Conservation (phyloP, 2,329 filamentous ascomycete genomes). For the Colletotrichum sublineola region DNA sequence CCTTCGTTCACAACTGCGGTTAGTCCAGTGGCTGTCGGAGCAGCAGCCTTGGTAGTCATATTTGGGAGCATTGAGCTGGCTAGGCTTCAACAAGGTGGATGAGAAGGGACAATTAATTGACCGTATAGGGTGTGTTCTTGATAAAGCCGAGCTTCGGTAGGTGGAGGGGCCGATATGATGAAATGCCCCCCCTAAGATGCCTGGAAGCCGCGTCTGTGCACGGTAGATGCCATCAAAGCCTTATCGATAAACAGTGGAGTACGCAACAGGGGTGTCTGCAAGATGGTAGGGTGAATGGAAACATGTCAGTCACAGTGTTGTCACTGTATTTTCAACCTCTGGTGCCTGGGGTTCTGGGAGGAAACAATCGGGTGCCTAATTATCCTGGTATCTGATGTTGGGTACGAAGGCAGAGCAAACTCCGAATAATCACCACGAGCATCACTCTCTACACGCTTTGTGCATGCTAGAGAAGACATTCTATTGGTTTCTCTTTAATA, state of each 20-base stretch:
- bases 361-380: not conserved
- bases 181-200: constrained; percentile 6
- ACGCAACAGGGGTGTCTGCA: constrained; percentile 1
- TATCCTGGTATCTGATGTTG: not conserved
- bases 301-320: not conserved
- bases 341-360: not conserved
- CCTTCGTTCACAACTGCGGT: constrained; percentile 25
- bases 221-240: constrained; percentile 10
- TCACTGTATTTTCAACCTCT: not conserved
- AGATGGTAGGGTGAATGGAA: constrained; percentile 9
- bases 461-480: not conserved
- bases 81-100: constrained; percentile 4
- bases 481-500: not conserved
- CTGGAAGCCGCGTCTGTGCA: constrained; percentile 14
- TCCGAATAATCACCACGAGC: not conserved
- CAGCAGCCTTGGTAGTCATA: constrained; percentile 27
- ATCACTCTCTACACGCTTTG: too few species aligned
- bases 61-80: not conserved
- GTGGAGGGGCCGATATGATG: constrained; percentile 28
- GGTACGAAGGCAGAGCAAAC: not conserved
- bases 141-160: constrained; percentile 13
- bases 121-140: constrained; percentile 19
- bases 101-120: not conserved
- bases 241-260: constrained; percentile 17
- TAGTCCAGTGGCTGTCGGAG: not conserved